phyloP scores from a whole-genome alignment of 495 filamentous ascomycete species.

The Penicillium ochrochloron region DNA sequence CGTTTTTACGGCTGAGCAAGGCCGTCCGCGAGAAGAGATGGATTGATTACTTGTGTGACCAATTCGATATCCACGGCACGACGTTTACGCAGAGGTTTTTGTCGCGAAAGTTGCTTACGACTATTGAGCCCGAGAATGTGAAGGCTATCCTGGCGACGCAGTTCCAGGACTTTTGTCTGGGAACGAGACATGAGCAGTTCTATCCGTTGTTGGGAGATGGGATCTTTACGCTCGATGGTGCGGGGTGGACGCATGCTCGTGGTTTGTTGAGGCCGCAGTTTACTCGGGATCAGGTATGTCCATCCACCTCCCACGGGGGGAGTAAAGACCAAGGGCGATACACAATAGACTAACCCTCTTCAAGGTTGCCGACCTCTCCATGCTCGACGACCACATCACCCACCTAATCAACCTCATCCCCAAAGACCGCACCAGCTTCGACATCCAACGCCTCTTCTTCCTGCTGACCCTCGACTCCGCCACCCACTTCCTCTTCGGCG shows the following conservation, averaged over 20 bases:
- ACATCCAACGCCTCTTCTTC: slow-evolving; percentile 64
- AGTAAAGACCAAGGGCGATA: too few species aligned
- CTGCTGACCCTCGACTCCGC: slow-evolving; percentile 68
- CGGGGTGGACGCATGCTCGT: slow-evolving; percentile 64
- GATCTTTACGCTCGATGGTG: slow-evolving; percentile 75
- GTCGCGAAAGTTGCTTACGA: slow-evolving; percentile 47
- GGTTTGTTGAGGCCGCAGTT: slow-evolving; percentile 60
- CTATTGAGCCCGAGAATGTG: slow-evolving; percentile 82
- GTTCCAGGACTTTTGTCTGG: slow-evolving; percentile 69
- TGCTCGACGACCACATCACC: slow-evolving; percentile 61
- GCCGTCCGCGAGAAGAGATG: slow-evolving; percentile 40
- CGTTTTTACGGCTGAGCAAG: slow-evolving; percentile 33
- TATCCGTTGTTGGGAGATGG: slow-evolving; percentile 58
- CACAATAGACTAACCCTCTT: background rate
- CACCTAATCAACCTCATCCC: slow-evolving; percentile 56
- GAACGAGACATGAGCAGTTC: slow-evolving; percentile 49
- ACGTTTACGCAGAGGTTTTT: slow-evolving; percentile 42
- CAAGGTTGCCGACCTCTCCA: slow-evolving; percentile 48
- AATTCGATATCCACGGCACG: slow-evolving; percentile 38
- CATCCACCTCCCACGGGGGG: background rate
- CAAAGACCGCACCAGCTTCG: slow-evolving; percentile 54
- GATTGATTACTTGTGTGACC: slow-evolving; percentile 40
- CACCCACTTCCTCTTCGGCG: slow-evolving; percentile 70
- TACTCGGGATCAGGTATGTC: slow-evolving; percentile 48
- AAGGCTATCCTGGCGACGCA: slow-evolving; percentile 83